Conservation (phyloP, 176 grass and related monocot species). For the Eragrostis nindensis region DNA sequence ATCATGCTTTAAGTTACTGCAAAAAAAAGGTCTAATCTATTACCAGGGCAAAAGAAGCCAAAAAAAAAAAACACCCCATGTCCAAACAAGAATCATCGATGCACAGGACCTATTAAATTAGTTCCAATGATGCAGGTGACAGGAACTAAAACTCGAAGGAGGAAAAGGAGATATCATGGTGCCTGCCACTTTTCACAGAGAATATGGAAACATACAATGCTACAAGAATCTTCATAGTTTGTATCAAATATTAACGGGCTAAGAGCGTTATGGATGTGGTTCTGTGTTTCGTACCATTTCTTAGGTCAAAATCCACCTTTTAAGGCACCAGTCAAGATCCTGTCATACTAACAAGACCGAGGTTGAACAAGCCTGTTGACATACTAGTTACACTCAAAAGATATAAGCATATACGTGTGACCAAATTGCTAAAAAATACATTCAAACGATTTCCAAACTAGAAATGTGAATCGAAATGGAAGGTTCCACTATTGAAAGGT, state of each 20-base stretch:
- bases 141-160: constrained; percentile 9
- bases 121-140: neutral
- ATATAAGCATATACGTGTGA: constrained; percentile 7
- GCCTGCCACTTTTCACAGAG: constrained; percentile 9
- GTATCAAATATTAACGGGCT: neutral
- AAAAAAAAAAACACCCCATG: no score
- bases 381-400: neutral
- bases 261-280: neutral
- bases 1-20: neutral
- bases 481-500: no score
- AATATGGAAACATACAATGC: constrained; percentile 6
- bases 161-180: neutral
- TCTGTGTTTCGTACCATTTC: neutral
- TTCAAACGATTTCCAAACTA: no score
- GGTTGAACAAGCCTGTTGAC: neutral
- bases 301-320: constrained; percentile 1
- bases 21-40: neutral
- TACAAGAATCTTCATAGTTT: constrained; percentile 13
- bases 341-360: neutral
- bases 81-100: neutral
- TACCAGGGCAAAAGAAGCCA: no score
- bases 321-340: neutral
- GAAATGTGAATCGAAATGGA: no score
- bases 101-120: neutral
- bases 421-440: neutral